A percentile compares a stretch with the other conserved stretches of the same genome.
Conservation (phyloP, 2,329 filamentous ascomycete genomes). For the Fusarium xylarioides region DNA sequence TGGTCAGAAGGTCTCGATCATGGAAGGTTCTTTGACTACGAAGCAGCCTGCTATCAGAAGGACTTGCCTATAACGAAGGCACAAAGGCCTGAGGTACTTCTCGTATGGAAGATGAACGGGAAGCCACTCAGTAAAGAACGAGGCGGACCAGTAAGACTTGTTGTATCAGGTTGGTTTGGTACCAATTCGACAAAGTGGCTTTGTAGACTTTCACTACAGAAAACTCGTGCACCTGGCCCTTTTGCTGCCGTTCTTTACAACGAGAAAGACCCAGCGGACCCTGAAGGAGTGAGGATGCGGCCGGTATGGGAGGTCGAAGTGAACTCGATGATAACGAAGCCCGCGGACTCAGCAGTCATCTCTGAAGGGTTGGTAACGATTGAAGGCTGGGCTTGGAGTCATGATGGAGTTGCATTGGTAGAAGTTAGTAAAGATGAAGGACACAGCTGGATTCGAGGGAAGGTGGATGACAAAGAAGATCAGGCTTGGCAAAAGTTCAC, state of each 20-base stretch:
- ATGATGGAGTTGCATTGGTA: neutral
- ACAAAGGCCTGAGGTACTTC: neutral
- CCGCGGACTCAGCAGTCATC: neutral
- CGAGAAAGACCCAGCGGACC: neutral
- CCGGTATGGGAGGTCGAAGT: constrained; percentile 19
- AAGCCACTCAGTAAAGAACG: neutral
- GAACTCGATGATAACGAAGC: constrained; percentile 15
- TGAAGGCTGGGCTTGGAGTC: constrained; percentile 6
- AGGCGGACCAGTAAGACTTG: constrained; percentile 6
- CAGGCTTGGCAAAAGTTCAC: neutral
- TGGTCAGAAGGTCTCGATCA: constrained; percentile 14
- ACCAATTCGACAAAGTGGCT: constrained; percentile 25
- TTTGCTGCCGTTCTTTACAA: constrained; percentile 7
- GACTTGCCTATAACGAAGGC: neutral
- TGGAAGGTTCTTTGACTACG: constrained; percentile 1
- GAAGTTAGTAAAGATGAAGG: neutral
- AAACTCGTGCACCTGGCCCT: neutral
- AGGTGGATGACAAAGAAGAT: neutral
- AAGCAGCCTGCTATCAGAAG: constrained; percentile 14
- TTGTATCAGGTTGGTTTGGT: constrained; percentile 19
- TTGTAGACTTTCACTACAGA: neutral
- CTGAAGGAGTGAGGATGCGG: neutral
- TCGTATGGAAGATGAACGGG: neutral
- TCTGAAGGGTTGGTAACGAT: neutral
- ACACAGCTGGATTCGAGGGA: neutral